phyloP scores from a whole-genome alignment of 1,139 yeast species.

The Yamadazyma buinensis region DNA sequence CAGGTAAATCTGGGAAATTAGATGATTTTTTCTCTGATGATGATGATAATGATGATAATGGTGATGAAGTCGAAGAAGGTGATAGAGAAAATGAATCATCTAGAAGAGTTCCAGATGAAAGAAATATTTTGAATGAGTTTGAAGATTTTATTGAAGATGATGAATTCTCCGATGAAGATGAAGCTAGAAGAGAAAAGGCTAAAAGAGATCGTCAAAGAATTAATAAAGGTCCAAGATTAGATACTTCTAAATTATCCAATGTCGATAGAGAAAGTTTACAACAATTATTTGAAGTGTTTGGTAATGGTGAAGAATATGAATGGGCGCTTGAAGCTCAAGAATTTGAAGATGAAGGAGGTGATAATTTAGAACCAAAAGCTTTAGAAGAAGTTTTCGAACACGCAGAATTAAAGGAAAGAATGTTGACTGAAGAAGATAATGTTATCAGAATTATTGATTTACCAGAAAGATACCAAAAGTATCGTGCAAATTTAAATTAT shows the following conservation, averaged over 20 bases:
- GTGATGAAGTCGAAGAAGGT: conserved; percentile 46
- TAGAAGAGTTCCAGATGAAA: conserved; percentile 32
- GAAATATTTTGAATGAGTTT: conserved; percentile 67
- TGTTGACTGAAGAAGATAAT: conserved; percentile 92
- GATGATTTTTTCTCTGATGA: conserved; percentile 86
- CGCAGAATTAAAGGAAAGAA: conserved; percentile 82
- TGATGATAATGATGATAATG: conserved; percentile 53
- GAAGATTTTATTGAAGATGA: conserved; percentile 98
- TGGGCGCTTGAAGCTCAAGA: conserved; percentile 96
- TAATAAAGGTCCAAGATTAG: conserved; percentile 37
- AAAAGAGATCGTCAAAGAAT: conserved; percentile 37
- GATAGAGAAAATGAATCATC: conserved; percentile 23
- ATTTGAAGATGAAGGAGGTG: conserved; percentile 56
- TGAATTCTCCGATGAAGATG: conserved; percentile 90
- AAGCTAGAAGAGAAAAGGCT: conserved; percentile 34
- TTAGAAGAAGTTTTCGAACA: conserved; percentile 92
- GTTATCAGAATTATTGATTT: conserved; percentile 79
- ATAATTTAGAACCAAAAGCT: conserved; percentile 53
- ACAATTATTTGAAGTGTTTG: conserved; percentile 91
- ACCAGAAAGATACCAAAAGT: conserved; percentile 87
- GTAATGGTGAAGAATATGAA: conserved; percentile 95
- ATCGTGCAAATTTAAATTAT: conserved; percentile 60
- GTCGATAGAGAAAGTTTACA: conserved; percentile 91
- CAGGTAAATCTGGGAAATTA: conserved; percentile 24
- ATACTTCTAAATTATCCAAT: conserved; percentile 63